phyloP scores from a whole-genome alignment of 2,329 filamentous ascomycete genomes.

The Phialophora macrospora region DNA sequence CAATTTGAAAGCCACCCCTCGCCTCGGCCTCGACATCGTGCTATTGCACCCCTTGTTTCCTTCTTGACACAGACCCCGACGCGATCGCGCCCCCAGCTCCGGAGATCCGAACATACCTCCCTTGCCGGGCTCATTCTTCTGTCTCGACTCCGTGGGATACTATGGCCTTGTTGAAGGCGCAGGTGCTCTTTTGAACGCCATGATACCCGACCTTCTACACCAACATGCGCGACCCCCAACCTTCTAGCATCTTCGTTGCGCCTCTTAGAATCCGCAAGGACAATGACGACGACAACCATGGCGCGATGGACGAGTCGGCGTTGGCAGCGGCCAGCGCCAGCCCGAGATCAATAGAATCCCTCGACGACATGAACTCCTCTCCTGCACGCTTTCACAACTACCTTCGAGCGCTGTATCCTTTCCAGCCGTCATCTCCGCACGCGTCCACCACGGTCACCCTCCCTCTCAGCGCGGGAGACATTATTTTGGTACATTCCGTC shows the following conservation, averaged over 20 bases:
- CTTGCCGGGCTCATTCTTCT: background rate
- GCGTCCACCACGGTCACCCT: constrained; percentile 87
- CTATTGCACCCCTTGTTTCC: constrained; percentile 17
- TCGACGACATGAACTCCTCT: constrained; percentile 50
- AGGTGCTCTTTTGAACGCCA: constrained; percentile 23
- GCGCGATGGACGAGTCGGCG: constrained; percentile 11
- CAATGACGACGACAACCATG: constrained; percentile 22
- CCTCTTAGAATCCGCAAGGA: constrained; percentile 39
- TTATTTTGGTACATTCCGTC: constrained; percentile 92
- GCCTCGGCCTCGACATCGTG: constrained; percentile 14
- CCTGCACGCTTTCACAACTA: constrained; percentile 88
- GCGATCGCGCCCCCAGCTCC: background rate
- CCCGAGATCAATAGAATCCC: constrained; percentile 43
- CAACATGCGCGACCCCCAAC: constrained; percentile 32
- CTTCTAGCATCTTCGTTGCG: constrained; percentile 40
- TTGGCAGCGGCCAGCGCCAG: constrained; percentile 13
- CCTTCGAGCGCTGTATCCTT: constrained; percentile 90
- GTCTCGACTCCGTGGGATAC: background rate
- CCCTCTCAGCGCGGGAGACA: constrained; percentile 84
- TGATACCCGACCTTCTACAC: constrained; percentile 21
- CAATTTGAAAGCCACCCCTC: constrained; percentile 24
- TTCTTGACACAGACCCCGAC: constrained; percentile 25
- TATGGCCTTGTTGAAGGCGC: constrained; percentile 11
- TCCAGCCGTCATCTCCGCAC: constrained; percentile 76
- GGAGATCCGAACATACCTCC: background rate